Evolutionary conservation across 1,284 basidiomycete species (phyloP).

Genomic region (Porogramme epimiltina): DNA sequence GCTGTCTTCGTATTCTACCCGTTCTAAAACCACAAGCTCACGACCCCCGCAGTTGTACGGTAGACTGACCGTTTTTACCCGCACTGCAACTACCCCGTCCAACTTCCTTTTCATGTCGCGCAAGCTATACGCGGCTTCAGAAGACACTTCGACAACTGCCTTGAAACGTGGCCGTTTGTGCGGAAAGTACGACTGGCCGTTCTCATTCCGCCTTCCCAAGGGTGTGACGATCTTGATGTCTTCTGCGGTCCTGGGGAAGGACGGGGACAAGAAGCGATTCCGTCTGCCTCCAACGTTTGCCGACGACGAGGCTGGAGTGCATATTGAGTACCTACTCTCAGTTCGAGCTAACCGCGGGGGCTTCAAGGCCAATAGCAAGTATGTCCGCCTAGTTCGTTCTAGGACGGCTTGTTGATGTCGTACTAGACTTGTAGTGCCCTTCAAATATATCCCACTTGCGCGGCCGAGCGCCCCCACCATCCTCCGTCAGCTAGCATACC

Average conservation of each 20-base stretch:
- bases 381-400: neutral
- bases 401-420: neutral
- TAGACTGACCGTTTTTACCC: conserved; percentile 14
- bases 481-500: conserved; percentile 48
- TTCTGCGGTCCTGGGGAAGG: conserved; percentile 5
- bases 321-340: conserved; percentile 51
- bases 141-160: neutral
- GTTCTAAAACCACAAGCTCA: no score
- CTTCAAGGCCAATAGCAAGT: conserved; percentile 33
- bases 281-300: conserved; percentile 50
- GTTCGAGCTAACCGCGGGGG: conserved; percentile 48
- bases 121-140: conserved; percentile 20
- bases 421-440: conserved; percentile 26
- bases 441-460: conserved; percentile 43
- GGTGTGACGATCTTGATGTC: conserved; percentile 34
- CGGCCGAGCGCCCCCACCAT: conserved; percentile 47
- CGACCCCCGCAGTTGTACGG: conserved; percentile 28
- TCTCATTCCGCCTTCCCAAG: conserved; percentile 44
- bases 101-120: conserved; percentile 42
- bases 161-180: conserved; percentile 43
- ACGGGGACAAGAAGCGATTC: conserved; percentile 26
- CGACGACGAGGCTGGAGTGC: conserved; percentile 45
- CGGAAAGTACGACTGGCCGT: conserved; percentile 48
- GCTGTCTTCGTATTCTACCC: no score
- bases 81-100: conserved; percentile 3